Conservation (phyloP, 2,329 filamentous ascomycete genomes). For the Zopfia rhizophila region DNA sequence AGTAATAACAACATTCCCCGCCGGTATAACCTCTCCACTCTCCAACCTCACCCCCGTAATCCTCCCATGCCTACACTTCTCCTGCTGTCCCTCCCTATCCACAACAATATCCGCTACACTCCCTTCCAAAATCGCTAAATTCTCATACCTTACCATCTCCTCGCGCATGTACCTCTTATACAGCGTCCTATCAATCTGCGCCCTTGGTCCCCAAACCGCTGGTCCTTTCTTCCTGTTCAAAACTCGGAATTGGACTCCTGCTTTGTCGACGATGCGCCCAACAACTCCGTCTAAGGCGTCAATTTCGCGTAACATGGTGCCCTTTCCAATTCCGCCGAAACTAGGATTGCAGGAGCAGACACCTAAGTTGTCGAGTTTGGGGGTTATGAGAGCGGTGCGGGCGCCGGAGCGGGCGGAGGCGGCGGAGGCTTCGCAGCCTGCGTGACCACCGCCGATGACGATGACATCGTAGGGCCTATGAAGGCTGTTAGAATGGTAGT, state of each 20-base stretch:
- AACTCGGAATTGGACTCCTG: constrained; percentile 91
- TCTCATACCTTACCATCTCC: constrained; percentile 81
- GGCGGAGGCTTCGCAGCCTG: constrained; percentile 91
- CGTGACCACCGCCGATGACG: constrained; percentile 95
- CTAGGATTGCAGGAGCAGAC: constrained; percentile 97
- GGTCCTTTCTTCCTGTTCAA: constrained; percentile 91
- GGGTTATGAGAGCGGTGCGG: constrained; percentile 88
- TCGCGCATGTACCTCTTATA: constrained; percentile 93
- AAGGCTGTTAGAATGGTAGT: constrained; percentile 26
- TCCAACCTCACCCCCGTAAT: constrained; percentile 89
- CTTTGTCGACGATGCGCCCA: constrained; percentile 89
- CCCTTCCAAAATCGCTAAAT: constrained; percentile 82
- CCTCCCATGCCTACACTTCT: constrained; percentile 68
- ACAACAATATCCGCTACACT: constrained; percentile 93
- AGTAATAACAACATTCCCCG: constrained; percentile 88
- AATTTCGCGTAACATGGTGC: constrained; percentile 93
- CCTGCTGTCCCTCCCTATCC: constrained; percentile 62
- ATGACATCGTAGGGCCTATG: constrained; percentile 85
- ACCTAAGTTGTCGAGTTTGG: constrained; percentile 86
- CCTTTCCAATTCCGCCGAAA: constrained; percentile 98
- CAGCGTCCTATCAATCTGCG: constrained; percentile 90
- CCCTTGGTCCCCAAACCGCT: constrained; percentile 95
- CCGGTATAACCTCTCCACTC: constrained; percentile 83
- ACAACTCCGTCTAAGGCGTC: constrained; percentile 93
- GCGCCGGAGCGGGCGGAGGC: constrained; percentile 90